A percentile compares a stretch with the other conserved stretches of the same genome.
Conservation (phyloP, 129 eudicot genomes). For the Kitagawia praeruptora region DNA sequence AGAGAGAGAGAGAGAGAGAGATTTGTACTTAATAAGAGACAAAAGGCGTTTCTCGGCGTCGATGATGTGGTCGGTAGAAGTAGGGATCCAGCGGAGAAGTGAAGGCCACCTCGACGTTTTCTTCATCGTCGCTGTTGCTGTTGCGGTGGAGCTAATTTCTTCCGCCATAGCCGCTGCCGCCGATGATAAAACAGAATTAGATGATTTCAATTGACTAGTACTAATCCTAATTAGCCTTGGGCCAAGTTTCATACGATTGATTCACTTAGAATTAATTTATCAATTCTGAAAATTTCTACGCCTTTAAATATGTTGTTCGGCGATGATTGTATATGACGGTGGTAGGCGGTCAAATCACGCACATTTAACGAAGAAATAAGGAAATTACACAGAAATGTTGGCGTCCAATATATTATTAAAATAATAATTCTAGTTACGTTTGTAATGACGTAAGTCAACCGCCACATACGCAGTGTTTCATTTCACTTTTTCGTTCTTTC, state of each 20-base stretch:
- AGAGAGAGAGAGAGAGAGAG: neutral
- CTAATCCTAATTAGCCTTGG: neutral
- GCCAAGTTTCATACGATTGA: neutral
- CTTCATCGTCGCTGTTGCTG: conserved; percentile 16
- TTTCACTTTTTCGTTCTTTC: neutral
- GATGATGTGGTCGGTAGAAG: conserved; percentile 82
- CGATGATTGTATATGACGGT: neutral
- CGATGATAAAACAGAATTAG: neutral
- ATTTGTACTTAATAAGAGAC: conserved; percentile 62
- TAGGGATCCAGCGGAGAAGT: conserved; percentile 84
- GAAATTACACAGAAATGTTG: neutral
- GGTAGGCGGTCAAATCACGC: neutral
- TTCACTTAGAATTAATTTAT: conserved; percentile 18
- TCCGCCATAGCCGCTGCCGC: conserved; percentile 43
- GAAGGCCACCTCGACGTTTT: conserved; percentile 56
- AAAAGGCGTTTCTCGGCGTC: conserved; percentile 91
- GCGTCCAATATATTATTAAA: neutral
- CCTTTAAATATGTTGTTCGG: neutral
- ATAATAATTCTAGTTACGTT: neutral
- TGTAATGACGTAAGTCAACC: neutral
- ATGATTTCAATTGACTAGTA: conserved; percentile 5
- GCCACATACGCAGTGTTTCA: neutral
- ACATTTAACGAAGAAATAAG: neutral
- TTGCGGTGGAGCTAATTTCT: conserved; percentile 32
- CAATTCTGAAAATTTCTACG: neutral